These are phyloP conservation scores for Aspergillus vadensis DNA, from an alignment of 2,329 filamentous ascomycete species.

Conservation along the genomic window DNA sequence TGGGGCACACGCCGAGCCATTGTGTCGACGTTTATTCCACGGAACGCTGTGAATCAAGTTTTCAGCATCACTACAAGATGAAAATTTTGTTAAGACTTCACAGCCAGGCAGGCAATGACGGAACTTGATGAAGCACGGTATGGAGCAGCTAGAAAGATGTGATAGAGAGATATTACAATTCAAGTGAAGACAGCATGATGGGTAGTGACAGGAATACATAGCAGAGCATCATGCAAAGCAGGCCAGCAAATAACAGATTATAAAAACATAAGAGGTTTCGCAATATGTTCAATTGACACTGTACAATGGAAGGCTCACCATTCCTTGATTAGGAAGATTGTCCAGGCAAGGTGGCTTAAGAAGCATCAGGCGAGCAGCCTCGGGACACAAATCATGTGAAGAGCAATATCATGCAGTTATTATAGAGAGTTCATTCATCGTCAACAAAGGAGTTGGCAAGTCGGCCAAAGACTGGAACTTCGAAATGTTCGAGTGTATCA, in stretches of 20 bases:
- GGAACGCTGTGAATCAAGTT: neutral
- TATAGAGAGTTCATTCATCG: conserved; percentile 63
- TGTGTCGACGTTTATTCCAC: neutral
- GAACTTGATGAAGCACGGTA: neutral
- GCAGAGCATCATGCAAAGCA: neutral
- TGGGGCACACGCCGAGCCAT: neutral
- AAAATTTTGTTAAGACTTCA: neutral
- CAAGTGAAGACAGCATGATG: neutral
- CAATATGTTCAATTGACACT: conserved; percentile 5
- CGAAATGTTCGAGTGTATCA: conserved; percentile 68
- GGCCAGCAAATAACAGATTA: neutral
- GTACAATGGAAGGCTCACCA: conserved; percentile 4
- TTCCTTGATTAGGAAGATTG: neutral
- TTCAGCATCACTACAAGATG: neutral
- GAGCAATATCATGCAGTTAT: neutral
- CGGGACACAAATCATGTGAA: neutral
- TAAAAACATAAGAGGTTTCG: neutral
- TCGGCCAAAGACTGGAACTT: conserved; percentile 82
- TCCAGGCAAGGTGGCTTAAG: neutral
- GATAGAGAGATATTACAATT: neutral
- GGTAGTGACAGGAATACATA: neutral
- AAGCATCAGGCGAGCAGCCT: neutral
- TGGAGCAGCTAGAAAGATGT: neutral
- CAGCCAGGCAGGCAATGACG: neutral
- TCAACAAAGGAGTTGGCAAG: conserved; percentile 89